These are phyloP conservation scores for Polytrichum formosum DNA, from an alignment of 225 moss, liverwort and hornwort species.

Conservation along the genomic window DNA sequence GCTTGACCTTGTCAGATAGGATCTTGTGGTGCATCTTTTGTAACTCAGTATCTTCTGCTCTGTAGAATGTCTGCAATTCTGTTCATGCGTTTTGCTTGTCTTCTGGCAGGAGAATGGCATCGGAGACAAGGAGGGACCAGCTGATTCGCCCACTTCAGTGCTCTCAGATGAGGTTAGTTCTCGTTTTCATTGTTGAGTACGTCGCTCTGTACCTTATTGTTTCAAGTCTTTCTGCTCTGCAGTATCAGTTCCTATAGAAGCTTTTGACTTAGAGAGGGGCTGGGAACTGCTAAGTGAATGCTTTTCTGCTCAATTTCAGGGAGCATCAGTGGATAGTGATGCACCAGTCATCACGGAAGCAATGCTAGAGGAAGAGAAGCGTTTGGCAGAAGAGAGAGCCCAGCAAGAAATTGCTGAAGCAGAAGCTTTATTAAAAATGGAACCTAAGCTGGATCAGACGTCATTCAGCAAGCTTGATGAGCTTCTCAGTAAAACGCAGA, in stretches of 20 bases:
- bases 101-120: slow-evolving; percentile 2
- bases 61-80: background rate
- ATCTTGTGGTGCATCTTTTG: background rate
- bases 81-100: background rate
- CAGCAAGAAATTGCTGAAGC: slow-evolving; percentile 35
- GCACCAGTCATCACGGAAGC: slow-evolving; percentile 39
- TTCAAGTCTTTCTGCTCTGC: too few species aligned
- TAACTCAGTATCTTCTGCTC: background rate
- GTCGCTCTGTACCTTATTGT: background rate
- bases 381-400: slow-evolving; percentile 42
- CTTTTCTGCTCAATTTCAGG: slow-evolving; percentile 17
- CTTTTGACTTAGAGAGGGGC: background rate
- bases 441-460: slow-evolving; percentile 38
- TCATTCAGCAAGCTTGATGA: slow-evolving; percentile 70
- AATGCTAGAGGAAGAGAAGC: slow-evolving; percentile 68
- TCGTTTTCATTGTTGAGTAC: background rate
- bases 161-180: slow-evolving; percentile 7
- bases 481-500: slow-evolving; percentile 78
- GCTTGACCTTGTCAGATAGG: too few species aligned
- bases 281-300: slow-evolving; percentile 5
- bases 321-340: slow-evolving; percentile 36
- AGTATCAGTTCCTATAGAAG: background rate
- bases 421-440: slow-evolving; percentile 24
- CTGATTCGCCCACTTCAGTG: slow-evolving; percentile 12
- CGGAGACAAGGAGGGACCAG: background rate